Conservation (phyloP, 2,329 filamentous ascomycete species). For the Escovopsis sp. region DNA sequence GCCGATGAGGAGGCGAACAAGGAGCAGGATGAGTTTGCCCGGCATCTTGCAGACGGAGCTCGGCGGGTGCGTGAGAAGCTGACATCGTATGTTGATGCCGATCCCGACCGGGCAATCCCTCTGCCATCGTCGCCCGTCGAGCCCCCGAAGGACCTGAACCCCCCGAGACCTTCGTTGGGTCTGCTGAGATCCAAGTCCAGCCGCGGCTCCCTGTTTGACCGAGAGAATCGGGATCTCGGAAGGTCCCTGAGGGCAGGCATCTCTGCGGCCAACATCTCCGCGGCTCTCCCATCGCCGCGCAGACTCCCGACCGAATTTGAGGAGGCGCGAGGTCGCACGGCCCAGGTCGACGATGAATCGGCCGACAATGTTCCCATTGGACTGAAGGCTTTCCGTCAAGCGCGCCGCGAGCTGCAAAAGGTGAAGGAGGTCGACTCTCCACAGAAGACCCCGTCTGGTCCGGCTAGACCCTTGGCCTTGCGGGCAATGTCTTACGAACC, state of each 20-base stretch:
- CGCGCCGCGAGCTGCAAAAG: conserved; percentile 39
- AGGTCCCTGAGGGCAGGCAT: conserved; percentile 51
- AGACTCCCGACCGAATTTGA: conserved; percentile 15
- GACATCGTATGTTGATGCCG: conserved; percentile 51
- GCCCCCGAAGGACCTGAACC: conserved; percentile 15
- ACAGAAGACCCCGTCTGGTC: conserved; percentile 23
- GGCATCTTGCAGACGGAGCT: conserved; percentile 55
- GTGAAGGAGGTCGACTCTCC: conserved; percentile 36
- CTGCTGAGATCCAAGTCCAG: conserved; percentile 55
- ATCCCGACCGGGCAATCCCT: conserved; percentile 26
- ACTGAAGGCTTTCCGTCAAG: conserved; percentile 41
- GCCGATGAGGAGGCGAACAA: conserved; percentile 8
- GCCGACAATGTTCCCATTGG: conserved; percentile 34
- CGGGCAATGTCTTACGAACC: conserved; percentile 28
- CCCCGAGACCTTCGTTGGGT: conserved; percentile 38
- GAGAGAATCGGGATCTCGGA: conserved; percentile 23
- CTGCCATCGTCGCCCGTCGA: conserved; percentile 21
- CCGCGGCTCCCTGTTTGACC: conserved; percentile 45
- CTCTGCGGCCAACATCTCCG: conserved; percentile 30
- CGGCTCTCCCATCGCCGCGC: conserved; percentile 24
- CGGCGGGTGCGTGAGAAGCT: conserved; percentile 59
- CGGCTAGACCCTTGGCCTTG: conserved; percentile 11
- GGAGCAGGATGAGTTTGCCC: conserved; percentile 57
- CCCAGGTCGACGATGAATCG: conserved; percentile 15
- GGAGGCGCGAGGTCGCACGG: conserved; percentile 2